Base-by-base conservation (phyloP, 306 rosid species). In the Lotus japonicus region DNA sequence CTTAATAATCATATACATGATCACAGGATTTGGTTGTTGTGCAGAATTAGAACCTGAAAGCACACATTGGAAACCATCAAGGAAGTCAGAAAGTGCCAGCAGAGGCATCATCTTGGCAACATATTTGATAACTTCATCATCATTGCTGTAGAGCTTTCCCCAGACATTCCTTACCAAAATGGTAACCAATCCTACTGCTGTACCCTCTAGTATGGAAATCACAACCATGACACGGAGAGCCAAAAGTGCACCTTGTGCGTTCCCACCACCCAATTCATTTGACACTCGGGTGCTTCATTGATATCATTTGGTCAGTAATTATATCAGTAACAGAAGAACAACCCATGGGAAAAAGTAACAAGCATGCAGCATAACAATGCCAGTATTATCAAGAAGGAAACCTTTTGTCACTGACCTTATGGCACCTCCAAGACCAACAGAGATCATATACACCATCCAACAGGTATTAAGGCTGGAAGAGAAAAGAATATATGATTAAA, bases 21-120 rank as follows among this genome's bases (percentile, higher is more conserved):
- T 14, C 42, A 6, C 11, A n/a, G 1, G 14, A 19, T 36, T 67
- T 54, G 7, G 1, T 23, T 21, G 42, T 57, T 50, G 50, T 18
- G 33, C 61, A 60, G 72, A 50, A 9, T 23, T 23, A 28, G 43
- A 51, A 87, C 92, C 89, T 80, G 92, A 87, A 49, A 84, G 89
- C 14, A 84, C 89, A 64, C 89, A 82, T 50, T 87, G 89, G 67
- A 84, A 78, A 19, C 92, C 92, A 73, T 87, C 92, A 16, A 82
- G 71, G 87, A 87, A 82, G 31, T 84, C 84, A 43, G 92, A 87
- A 2, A 84, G 57, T 33, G 89, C 92, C 23, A 87, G 83, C 9
- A 87, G 77, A 36, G 76, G 89, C 86, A 84, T 82, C 85, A 87
- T 84, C 48, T 55, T 59, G 41, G 87, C 82, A 39, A 84, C 87